A percentile compares a stretch with the other conserved stretches of the same genome.
Conservation (phyloP, 352 stramenopile genomes). For the Saprolegnia diclina region DNA sequence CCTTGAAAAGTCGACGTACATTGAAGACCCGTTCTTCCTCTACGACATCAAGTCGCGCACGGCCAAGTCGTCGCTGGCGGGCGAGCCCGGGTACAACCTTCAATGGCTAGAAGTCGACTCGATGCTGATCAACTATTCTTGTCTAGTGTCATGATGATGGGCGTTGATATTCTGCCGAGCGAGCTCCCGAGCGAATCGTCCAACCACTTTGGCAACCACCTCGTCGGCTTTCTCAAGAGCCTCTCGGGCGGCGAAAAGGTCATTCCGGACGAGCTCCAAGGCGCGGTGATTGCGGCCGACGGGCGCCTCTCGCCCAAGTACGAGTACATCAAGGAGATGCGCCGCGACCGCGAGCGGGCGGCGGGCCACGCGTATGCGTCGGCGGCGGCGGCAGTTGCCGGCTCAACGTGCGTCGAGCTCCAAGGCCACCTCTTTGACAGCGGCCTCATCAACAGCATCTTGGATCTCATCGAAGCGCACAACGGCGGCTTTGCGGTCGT, state of each 20-base stretch:
- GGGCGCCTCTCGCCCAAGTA: slow-evolving; percentile 83
- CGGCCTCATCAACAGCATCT: slow-evolving; percentile 92
- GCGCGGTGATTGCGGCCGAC: slow-evolving; percentile 88
- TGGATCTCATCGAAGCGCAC: slow-evolving; percentile 91
- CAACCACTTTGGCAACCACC: slow-evolving; percentile 91
- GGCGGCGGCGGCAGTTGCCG: slow-evolving; percentile 64
- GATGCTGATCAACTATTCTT: too few relatives aligned
- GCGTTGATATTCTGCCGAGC: slow-evolving; percentile 93
- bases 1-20: slow-evolving; percentile 87
- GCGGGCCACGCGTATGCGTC: slow-evolving; percentile 56
- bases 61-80: slow-evolving; percentile 64
- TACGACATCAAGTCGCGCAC: slow-evolving; percentile 76
- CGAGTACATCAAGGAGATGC: slow-evolving; percentile 90
- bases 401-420: slow-evolving; percentile 73
- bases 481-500: slow-evolving; percentile 86
- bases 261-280: slow-evolving; percentile 70
- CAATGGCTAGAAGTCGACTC: too few relatives aligned
- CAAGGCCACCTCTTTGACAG: slow-evolving; percentile 95
- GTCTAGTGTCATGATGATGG: slow-evolving; percentile 89
- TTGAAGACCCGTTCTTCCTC: slow-evolving; percentile 91
- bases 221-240: slow-evolving; percentile 79
- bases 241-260: slow-evolving; percentile 47
- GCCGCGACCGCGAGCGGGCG: slow-evolving; percentile 70
- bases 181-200: slow-evolving; percentile 92
- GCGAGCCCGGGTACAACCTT: slow-evolving; percentile 30